phyloP scores from a whole-genome alignment of 495 filamentous ascomycete species.

The Xylaria venustula region DNA sequence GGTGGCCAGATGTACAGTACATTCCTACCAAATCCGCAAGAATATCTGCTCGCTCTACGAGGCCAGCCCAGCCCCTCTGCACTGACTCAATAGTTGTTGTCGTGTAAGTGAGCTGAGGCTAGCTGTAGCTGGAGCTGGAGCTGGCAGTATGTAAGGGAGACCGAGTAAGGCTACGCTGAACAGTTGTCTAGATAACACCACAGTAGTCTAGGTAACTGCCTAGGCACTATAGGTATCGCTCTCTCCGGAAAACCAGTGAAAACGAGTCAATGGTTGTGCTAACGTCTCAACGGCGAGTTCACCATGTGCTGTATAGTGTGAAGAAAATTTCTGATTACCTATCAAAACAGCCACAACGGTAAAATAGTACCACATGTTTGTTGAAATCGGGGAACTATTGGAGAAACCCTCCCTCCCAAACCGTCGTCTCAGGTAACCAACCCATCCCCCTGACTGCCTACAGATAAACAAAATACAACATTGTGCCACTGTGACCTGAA shows the following conservation, averaged over 20 bases:
- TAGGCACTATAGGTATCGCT: neutral
- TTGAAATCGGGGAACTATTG: neutral
- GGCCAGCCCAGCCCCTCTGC: neutral
- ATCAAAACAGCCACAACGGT: neutral
- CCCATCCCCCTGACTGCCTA: neutral
- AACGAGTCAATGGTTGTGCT: neutral
- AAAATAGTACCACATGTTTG: neutral
- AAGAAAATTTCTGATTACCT: neutral
- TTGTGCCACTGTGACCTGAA: neutral
- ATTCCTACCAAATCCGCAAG: neutral
- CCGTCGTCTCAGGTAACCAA: conserved; percentile 3
- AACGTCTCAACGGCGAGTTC: conserved; percentile 4
- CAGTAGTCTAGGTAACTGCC: neutral
- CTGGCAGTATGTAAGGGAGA: no score
- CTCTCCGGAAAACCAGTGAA: neutral
- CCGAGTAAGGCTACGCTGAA: neutral
- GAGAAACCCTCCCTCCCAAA: neutral
- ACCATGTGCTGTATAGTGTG: neutral
- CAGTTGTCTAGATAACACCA: neutral
- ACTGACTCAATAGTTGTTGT: neutral
- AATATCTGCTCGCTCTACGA: neutral
- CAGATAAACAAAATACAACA: neutral
- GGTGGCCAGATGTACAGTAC: conserved; percentile 10
- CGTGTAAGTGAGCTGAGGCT: neutral
- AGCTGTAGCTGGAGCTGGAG: no score